Conservation (phyloP, 192 early-diverging fungal genomes). For the Backusella circina region DNA sequence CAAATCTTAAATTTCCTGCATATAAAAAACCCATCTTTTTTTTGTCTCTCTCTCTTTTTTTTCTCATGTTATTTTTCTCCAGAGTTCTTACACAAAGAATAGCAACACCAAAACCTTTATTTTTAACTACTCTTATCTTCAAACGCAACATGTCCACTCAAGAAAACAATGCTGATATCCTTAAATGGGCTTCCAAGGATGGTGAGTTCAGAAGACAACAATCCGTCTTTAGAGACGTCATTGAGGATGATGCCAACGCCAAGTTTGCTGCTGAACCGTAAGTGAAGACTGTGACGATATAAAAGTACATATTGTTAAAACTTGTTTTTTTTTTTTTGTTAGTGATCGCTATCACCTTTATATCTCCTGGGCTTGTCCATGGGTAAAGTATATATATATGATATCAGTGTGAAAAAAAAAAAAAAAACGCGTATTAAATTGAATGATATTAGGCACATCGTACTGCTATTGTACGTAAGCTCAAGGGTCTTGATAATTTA, state of each 20-base stretch:
- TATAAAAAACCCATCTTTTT: background rate
- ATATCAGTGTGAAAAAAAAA: background rate
- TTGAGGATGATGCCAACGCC: conserved; percentile 51
- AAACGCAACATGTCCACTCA: conserved; percentile 22
- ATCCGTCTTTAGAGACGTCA: conserved; percentile 64
- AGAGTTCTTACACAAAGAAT: background rate
- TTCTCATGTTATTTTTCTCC: background rate
- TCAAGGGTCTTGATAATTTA: conserved; percentile 85
- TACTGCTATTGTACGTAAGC: conserved; percentile 77
- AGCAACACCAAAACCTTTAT: background rate
- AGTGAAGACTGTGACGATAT: background rate
- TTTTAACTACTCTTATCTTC: background rate
- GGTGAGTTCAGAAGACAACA: conserved; percentile 81
- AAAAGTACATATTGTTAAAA: background rate
- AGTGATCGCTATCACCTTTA: conserved; percentile 80
- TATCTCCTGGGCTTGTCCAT: conserved; percentile 55
- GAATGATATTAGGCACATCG: conserved; percentile 69
- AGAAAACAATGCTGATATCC: conserved; percentile 29
- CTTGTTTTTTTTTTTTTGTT: background rate
- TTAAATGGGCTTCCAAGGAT: conserved; percentile 65
- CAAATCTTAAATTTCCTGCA: background rate
- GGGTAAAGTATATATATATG: background rate
- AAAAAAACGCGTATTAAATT: background rate
- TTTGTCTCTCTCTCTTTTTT: background rate
- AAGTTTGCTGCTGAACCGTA: conserved; percentile 72